Conservation (phyloP, 2,329 filamentous ascomycete species). For the Cordyceps cateniannulata region DNA sequence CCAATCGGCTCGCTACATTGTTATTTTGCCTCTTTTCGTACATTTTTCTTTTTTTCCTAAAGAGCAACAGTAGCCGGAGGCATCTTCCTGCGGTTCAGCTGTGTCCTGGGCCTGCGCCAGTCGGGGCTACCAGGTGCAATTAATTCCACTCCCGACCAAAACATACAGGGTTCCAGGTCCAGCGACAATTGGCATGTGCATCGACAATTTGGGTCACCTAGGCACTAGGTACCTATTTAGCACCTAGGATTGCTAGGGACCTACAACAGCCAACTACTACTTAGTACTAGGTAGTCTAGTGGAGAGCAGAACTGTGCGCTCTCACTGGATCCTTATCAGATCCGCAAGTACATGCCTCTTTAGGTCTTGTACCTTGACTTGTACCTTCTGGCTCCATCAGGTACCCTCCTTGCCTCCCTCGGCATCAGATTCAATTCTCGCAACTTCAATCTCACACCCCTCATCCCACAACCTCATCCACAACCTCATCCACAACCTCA, state of each 20-base stretch:
- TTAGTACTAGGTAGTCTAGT: neutral
- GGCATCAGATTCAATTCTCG: neutral
- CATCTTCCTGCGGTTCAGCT: neutral
- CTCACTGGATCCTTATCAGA: conserved; percentile 5
- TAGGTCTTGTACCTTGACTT: conserved; percentile 7
- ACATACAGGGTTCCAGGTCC: neutral
- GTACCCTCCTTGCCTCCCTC: neutral
- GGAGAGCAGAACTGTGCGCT: neutral
- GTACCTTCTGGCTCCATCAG: neutral
- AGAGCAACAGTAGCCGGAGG: neutral
- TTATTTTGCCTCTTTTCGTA: neutral
- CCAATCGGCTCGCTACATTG: too few species aligned
- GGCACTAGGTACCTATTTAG: too few species aligned
- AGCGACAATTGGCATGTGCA: neutral
- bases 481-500: neutral
- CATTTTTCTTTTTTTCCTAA: neutral
- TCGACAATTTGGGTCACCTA: too few species aligned
- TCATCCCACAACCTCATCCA: neutral
- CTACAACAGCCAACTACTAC: neutral
- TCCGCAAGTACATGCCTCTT: conserved; percentile 5
- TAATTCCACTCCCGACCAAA: neutral
- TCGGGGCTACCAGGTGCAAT: neutral
- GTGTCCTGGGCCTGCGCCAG: neutral
- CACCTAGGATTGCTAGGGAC: neutral
- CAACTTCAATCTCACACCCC: neutral